phyloP scores from a whole-genome alignment of 1,284 basidiomycete genomes.

The Agroathelia rolfsii region DNA sequence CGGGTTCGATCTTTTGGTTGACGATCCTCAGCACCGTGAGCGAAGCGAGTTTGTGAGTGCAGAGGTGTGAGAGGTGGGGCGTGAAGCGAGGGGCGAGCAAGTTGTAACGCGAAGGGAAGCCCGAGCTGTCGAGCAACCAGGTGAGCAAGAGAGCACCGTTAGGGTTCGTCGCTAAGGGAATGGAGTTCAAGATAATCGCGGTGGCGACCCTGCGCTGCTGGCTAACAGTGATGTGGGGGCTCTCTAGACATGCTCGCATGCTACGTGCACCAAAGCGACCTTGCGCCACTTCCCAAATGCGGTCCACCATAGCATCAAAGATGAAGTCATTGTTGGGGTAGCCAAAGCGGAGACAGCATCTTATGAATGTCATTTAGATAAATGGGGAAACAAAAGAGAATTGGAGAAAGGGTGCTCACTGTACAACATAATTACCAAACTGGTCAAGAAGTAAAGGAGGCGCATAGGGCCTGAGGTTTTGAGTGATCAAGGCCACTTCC shows the following conservation, averaged over 20 bases:
- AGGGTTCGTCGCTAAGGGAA: slow-evolving; percentile 94
- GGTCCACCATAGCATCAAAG: slow-evolving; percentile 96
- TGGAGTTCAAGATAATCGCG: slow-evolving; percentile 92
- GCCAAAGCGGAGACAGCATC: slow-evolving; percentile 88
- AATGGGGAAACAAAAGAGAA: background rate
- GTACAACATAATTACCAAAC: slow-evolving; percentile 97
- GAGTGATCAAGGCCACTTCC: slow-evolving; percentile 77
- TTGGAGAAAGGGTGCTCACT: slow-evolving; percentile 40
- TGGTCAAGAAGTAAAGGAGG: slow-evolving; percentile 93
- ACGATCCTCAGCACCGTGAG: slow-evolving; percentile 88
- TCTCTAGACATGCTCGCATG: slow-evolving; percentile 95
- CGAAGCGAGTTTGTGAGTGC: slow-evolving; percentile 96
- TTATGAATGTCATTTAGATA: slow-evolving; percentile 20
- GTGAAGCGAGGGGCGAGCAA: slow-evolving; percentile 91
- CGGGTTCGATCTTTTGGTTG: slow-evolving; percentile 84
- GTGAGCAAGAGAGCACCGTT: slow-evolving; percentile 94
- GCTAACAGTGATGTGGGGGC: slow-evolving; percentile 71
- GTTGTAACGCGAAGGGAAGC: slow-evolving; percentile 86
- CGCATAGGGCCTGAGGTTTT: slow-evolving; percentile 83
- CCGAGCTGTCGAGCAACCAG: slow-evolving; percentile 93
- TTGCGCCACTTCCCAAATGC: slow-evolving; percentile 97
- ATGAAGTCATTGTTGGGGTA: slow-evolving; percentile 88
- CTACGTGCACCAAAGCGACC: slow-evolving; percentile 95
- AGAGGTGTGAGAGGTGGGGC: slow-evolving; percentile 91
- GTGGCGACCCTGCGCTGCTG: slow-evolving; percentile 94